Evolutionary conservation across 2,329 filamentous ascomycete genomes (phyloP), one percentile per base, ranked within the genome.

Genomic region (Fusarium sp.): DNA sequence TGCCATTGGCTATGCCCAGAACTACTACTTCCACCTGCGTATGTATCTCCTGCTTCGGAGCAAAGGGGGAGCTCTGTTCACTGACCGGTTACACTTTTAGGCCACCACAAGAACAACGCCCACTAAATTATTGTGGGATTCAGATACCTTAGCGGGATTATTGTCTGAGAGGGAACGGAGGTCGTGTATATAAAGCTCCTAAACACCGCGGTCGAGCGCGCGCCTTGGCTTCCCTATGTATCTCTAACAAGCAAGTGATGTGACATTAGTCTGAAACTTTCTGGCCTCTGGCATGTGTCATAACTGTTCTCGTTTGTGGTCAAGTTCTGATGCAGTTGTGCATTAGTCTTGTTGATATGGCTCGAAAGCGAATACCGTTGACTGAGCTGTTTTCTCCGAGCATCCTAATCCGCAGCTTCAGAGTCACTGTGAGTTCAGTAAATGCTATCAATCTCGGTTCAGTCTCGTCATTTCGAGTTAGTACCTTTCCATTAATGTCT

Each of bases 1-100:
- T 77, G 86, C 91, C 77, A 83, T 98, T 79, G 96, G 97, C 81
- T 99, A 99, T 86, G 94, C 93, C 80, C 95, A 98, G 88, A 95
- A 98, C 89, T 99, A 99, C 92, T 98, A 99, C 91, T 98, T 97
- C 94, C 97, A 99, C 88, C 91, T 99, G 82, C 95, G 97, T 99
- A 92, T 86, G 94, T 91, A 65, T 91, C 56, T 35, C 52, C 40
- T 42, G 63, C 38, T 33, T 58, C 27, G 29, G 14, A 45, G 20
- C 22, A 50, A 50, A 52, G 27, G 38, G 29, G 40, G 36, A 61
- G 20, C 31, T 64, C 27, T 50, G 18, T 57, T 66, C 57, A 63
- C 76, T 79, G 69, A 79, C 60, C n/a, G 27, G 10, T 45, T 63
- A 33, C 27, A 40, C 38, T 38, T 65, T 6, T 79, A 99, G 97